Evolutionary conservation across 2,329 filamentous ascomycete species (phyloP).

Genomic region (Fusarium equiseti): DNA sequence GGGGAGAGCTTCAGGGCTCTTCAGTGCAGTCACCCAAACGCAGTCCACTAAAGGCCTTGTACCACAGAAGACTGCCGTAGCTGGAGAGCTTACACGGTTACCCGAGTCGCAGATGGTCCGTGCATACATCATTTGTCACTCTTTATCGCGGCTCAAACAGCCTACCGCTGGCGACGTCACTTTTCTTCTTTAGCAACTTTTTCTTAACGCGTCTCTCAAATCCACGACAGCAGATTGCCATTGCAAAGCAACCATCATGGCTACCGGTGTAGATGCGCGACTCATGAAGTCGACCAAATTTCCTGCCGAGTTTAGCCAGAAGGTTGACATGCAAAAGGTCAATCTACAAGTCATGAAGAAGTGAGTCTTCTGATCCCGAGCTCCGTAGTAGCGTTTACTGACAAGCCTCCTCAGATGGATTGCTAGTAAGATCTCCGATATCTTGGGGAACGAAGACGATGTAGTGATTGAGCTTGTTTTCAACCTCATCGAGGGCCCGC

Average conservation of each 20-base stretch:
- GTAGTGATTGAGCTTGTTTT: conserved; percentile 90
- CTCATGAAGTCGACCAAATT: conserved; percentile 93
- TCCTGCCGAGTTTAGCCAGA: conserved; percentile 90
- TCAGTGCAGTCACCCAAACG: conserved; percentile 5
- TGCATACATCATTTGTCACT: conserved; percentile 15
- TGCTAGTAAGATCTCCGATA: conserved; percentile 84
- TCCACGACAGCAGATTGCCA: conserved; percentile 30
- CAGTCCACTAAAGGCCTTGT: conserved; percentile 1
- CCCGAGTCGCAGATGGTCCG: conserved; percentile 22
- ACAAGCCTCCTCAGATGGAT: conserved; percentile 80
- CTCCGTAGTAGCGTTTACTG: conserved; percentile 20
- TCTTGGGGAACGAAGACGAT: conserved; percentile 93
- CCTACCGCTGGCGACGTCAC: conserved; percentile 49
- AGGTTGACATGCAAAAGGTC: conserved; percentile 97
- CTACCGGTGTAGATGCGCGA: conserved; percentile 88
- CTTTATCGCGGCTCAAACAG: conserved; percentile 2
- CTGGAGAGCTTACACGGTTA: background rate
- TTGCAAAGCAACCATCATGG: conserved; percentile 66
- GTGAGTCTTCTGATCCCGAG: conserved; percentile 61
- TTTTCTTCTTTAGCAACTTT: conserved; percentile 42
- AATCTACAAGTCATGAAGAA: conserved; percentile 99
- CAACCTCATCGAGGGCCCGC: conserved; percentile 76
- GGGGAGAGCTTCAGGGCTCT: conserved; percentile 13
- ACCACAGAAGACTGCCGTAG: background rate
- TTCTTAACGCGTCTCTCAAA: conserved; percentile 38